Evolutionary conservation across 2,329 filamentous ascomycete species (phyloP), one percentile per base, ranked within the genome.

Genomic region (Diaporthe longicolla): DNA sequence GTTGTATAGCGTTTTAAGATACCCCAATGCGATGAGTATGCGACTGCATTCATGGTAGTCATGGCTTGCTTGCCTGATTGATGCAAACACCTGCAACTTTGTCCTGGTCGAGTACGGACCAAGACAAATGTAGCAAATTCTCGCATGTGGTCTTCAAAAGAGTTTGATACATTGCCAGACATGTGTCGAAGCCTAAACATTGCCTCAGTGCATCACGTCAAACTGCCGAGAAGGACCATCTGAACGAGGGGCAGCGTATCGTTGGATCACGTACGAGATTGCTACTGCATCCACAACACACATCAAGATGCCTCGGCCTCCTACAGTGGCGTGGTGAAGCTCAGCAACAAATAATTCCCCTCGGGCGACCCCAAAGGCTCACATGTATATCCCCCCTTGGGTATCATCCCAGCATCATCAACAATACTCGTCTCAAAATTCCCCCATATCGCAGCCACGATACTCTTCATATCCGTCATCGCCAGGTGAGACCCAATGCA

Each of bases 401-500:
- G 63, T 11, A 68, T 54, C 63, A 68, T 68, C 21, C 63, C 63
- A 8, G 63, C 13, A 32, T 68, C 48, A 10, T 68, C 63, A 9
- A 40, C 63, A 17, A 68, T 29, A 1, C 4, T 19, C 10, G 63
- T 68, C 48, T 68, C 63, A 1, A 68, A 54, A 9, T 54, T 54
- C 3, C 29, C 63, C 63, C 63, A 54, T n/a, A 68, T 54, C 9
- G 63, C 63, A 37, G 63, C 63, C 9, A 68, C 63, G n/a, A 68
- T 54, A 10, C 63, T 54, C 32, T 68, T 68, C 32, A 68, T 68
- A 4, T 68, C 63, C 1, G 40, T 40, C 80, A 89, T 84, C 6
- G 93, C 92, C 76, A 94, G 89, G 77, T 94, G 92, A 8, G 91
- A 89, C 0, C 92, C 93, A 7, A 94, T 84, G 77, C 93, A 94